phyloP scores from a whole-genome alignment of 352 stramenopile species.

The Pythium insidiosum region DNA sequence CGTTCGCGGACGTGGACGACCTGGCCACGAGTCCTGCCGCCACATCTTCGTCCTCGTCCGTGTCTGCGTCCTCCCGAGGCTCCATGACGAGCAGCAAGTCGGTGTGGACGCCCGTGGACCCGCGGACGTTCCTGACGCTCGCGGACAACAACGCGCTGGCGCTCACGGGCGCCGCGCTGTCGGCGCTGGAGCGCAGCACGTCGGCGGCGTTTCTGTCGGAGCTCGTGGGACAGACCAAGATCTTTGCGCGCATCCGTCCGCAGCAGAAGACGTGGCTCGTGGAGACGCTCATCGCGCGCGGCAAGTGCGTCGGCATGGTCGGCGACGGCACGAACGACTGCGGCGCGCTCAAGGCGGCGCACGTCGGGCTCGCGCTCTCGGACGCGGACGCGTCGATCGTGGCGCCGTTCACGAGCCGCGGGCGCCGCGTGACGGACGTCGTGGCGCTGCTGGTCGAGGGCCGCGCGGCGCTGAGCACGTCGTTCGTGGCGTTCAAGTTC shows the following conservation, averaged over 20 bases:
- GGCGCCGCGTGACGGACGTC: slow-evolving; percentile 79
- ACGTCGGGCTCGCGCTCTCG: slow-evolving; percentile 86
- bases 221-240: slow-evolving; percentile 44
- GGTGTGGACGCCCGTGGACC: slow-evolving; percentile 31
- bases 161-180: slow-evolving; percentile 51
- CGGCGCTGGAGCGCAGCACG: slow-evolving; percentile 23
- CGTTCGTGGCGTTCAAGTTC: slow-evolving; percentile 87
- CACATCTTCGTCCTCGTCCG: too few species aligned
- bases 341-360: slow-evolving; percentile 86
- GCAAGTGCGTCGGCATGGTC: slow-evolving; percentile 58
- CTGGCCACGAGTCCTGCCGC: slow-evolving; percentile 22
- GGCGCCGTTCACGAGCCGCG: slow-evolving; percentile 86
- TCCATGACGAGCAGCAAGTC: slow-evolving; percentile 1
- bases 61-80: too few species aligned
- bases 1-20: slow-evolving; percentile 60
- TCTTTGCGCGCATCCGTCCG: slow-evolving; percentile 65
- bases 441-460: slow-evolving; percentile 83
- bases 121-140: slow-evolving; percentile 38
- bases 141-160: slow-evolving; percentile 56
- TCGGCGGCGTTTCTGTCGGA: slow-evolving; percentile 37
- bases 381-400: slow-evolving; percentile 86
- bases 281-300: slow-evolving; percentile 46
- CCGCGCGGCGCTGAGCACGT: slow-evolving; percentile 82
- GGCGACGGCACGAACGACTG: slow-evolving; percentile 85
- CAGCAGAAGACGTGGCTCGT: slow-evolving; percentile 81